phyloP scores from a whole-genome alignment of 768 basidiomycete species.

The Porpolomopsis calyptriformis region DNA sequence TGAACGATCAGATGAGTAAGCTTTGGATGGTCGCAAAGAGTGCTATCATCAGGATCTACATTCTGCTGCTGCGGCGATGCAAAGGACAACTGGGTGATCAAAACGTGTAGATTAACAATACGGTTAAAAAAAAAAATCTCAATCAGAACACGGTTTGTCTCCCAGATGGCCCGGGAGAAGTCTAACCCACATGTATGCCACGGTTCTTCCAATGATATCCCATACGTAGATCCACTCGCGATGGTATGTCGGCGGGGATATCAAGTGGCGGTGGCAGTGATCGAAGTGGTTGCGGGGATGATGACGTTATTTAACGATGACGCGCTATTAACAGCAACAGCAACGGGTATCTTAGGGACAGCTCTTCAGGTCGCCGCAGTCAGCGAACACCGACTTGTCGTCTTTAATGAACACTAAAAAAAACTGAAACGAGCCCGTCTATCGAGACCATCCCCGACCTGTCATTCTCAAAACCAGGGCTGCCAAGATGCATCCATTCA shows the following conservation, averaged over 20 bases:
- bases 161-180: not conserved
- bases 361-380: too few relatives aligned
- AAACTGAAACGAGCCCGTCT: conserved; percentile 17
- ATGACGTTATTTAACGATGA: not conserved
- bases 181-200: not conserved
- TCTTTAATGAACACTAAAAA: conserved; percentile 5
- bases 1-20: too few relatives aligned
- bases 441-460: conserved; percentile 4
- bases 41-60: too few relatives aligned
- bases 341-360: not conserved
- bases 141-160: not conserved
- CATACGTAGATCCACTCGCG: not conserved
- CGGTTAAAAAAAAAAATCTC: too few relatives aligned
- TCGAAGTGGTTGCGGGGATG: not conserved
- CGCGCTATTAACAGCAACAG: not conserved
- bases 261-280: not conserved
- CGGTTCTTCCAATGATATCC: not conserved
- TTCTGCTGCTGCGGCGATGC: too few relatives aligned
- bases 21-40: too few relatives aligned
- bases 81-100: too few relatives aligned
- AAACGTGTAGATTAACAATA: too few relatives aligned
- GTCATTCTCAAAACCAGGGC: not conserved
- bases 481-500: conserved; percentile 9
- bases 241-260: not conserved
- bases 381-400: not conserved